Conservation (phyloP, 805 yeast genomes). For the Saccharomycopsis synnaedendra region DNA sequence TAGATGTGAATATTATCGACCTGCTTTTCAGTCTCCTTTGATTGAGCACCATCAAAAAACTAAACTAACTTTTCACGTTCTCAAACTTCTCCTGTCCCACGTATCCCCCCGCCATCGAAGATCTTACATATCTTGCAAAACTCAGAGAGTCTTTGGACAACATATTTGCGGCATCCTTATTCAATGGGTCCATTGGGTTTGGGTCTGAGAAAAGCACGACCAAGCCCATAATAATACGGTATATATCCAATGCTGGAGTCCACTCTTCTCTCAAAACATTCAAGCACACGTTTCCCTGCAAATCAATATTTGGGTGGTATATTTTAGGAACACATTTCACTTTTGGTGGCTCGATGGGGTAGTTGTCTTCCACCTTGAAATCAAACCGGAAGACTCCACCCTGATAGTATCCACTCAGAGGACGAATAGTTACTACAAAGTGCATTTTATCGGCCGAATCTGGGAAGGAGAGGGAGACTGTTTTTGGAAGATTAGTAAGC, state of each 20-base stretch:
- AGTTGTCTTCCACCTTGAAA: slow-evolving; percentile 56
- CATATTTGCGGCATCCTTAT: slow-evolving; percentile 74
- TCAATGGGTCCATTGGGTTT: slow-evolving; percentile 84
- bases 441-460: slow-evolving; percentile 40
- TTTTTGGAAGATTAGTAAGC: slow-evolving; percentile 35
- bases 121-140: slow-evolving; percentile 25
- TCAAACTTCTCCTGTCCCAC: slow-evolving; percentile 5
- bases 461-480: slow-evolving; percentile 42
- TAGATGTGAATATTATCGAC: no score
- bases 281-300: slow-evolving; percentile 82
- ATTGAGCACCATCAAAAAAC: no score
- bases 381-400: slow-evolving; percentile 62
- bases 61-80: neutral
- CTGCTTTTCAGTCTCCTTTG: no score
- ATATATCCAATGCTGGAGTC: slow-evolving; percentile 84
- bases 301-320: slow-evolving; percentile 90
- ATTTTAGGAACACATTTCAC: slow-evolving; percentile 61
- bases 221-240: slow-evolving; percentile 73
- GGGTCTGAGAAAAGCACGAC: slow-evolving; percentile 83
- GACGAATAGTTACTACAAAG: slow-evolving; percentile 45
- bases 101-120: slow-evolving; percentile 8
- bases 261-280: slow-evolving; percentile 91
- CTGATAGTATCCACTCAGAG: slow-evolving; percentile 63
- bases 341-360: slow-evolving; percentile 90
- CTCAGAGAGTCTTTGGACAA: slow-evolving; percentile 31